These are phyloP conservation scores for Claviceps spartinae DNA, from an alignment of 2,329 filamentous ascomycete genomes.

Conservation along the genomic window DNA sequence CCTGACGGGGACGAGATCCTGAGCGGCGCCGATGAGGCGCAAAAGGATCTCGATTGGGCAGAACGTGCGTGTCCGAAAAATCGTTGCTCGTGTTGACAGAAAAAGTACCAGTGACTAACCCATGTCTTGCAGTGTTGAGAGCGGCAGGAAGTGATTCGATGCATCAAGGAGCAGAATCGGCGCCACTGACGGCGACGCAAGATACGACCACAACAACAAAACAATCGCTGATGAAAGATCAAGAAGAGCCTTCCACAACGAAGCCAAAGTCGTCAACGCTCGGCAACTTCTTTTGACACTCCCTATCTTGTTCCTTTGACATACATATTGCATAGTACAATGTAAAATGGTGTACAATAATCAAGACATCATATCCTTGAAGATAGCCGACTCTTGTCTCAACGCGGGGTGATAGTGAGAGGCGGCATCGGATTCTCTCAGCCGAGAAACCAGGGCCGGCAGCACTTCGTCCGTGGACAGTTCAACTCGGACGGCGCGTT, in stretches of 20 bases:
- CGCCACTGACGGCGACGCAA: not conserved
- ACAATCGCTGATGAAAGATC: conserved; percentile 4
- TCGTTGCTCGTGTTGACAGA: not conserved
- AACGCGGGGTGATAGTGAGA: not conserved
- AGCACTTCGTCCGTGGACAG: conserved; percentile 43
- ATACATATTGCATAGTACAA: conserved; percentile 8
- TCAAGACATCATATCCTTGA: conserved; percentile 49
- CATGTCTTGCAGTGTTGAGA: conserved; percentile 38
- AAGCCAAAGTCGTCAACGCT: conserved; percentile 20
- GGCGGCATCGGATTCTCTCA: conserved; percentile 20
- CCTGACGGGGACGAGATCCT: conserved; percentile 76
- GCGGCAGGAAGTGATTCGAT: conserved; percentile 49
- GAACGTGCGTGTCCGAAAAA: conserved; percentile 43
- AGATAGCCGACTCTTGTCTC: conserved; percentile 18
- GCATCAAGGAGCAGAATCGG: conserved; percentile 11
- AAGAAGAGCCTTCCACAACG: conserved; percentile 10
- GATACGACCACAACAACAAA: conserved; percentile 4
- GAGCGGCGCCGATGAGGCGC: conserved; percentile 57
- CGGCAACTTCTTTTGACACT: conserved; percentile 37
- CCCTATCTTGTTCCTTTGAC: conserved; percentile 7
- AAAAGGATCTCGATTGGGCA: conserved; percentile 76
- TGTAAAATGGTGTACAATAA: conserved; percentile 6
- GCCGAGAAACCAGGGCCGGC: conserved; percentile 39
- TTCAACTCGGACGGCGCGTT: conserved; percentile 41
- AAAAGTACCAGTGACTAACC: not conserved